These are phyloP conservation scores for Sonneratia caseolaris DNA, from an alignment of 345 rosid genomes.

Conservation along the genomic window DNA sequence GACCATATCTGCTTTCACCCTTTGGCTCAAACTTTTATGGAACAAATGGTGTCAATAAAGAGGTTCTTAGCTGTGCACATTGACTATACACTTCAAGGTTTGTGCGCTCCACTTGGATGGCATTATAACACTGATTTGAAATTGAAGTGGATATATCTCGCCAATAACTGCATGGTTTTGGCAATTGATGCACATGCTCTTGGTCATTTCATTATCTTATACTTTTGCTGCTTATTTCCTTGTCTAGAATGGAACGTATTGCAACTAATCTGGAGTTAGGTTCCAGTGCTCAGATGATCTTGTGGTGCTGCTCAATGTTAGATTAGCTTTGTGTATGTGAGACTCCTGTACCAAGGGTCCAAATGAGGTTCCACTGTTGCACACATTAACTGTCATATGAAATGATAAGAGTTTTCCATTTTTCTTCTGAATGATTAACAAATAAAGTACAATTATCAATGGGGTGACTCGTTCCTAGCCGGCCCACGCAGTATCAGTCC, in stretches of 20 bases:
- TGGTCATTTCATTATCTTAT: no score
- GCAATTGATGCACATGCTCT: not conserved
- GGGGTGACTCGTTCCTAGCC: no score
- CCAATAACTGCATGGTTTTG: no score
- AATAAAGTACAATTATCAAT: no score
- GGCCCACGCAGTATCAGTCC: no score
- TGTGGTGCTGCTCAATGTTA: not conserved
- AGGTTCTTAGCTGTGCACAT: conserved; percentile 55
- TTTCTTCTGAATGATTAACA: not conserved
- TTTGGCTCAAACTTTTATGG: conserved; percentile 41
- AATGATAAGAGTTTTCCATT: not conserved
- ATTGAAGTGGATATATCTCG: not conserved
- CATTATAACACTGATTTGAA: not conserved
- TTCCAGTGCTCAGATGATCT: not conserved
- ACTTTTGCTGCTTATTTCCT: no score
- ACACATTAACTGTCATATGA: not conserved
- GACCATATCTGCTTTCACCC: conserved; percentile 94
- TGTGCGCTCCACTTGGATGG: conserved; percentile 8
- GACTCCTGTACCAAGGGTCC: not conserved
- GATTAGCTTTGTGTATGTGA: not conserved
- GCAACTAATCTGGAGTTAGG: not conserved
- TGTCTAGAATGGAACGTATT: not conserved
- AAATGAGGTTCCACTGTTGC: not conserved
- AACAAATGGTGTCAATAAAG: conserved; percentile 54
- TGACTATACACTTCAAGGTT: conserved; percentile 64